A percentile compares a stretch with the other conserved stretches of the same genome.
Conservation (phyloP, 2,329 filamentous ascomycete genomes). For the Neopestalotiopsis rosae region DNA sequence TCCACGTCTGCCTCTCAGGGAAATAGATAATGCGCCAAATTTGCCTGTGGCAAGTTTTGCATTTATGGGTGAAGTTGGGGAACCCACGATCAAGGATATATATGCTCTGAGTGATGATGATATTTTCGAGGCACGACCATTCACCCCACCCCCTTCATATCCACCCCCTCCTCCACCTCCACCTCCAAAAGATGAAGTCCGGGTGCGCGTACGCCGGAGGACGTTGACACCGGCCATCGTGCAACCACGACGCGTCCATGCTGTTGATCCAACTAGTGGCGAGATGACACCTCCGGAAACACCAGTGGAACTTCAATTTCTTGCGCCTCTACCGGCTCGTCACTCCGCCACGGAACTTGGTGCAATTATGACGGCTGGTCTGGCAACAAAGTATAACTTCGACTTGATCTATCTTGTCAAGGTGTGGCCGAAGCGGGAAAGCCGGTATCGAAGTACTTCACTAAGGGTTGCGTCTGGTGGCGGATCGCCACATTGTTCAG, state of each 20-base stretch:
- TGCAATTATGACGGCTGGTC: conserved; percentile 59
- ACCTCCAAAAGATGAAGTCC: conserved; percentile 1
- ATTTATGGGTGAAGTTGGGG: conserved; percentile 44
- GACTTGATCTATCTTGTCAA: conserved; percentile 65
- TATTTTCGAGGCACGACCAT: conserved; percentile 52
- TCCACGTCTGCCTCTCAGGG: conserved; percentile 27
- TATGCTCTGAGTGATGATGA: conserved; percentile 61
- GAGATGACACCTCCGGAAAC: conserved; percentile 34
- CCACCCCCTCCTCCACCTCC: conserved; percentile 27
- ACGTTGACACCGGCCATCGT: background rate
- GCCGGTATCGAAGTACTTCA: conserved; percentile 22
- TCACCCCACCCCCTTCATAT: conserved; percentile 33
- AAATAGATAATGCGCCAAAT: conserved; percentile 32
- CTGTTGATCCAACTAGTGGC: conserved; percentile 23
- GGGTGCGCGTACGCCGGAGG: background rate
- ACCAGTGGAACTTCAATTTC: conserved; percentile 37
- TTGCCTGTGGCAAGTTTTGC: conserved; percentile 31
- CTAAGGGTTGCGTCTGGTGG: conserved; percentile 20
- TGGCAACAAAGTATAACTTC: conserved; percentile 61
- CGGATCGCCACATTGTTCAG: conserved; percentile 17
- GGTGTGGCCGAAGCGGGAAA: conserved; percentile 52
- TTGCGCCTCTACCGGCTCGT: conserved; percentile 47
- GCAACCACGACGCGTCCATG: conserved; percentile 16
- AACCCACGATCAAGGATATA: conserved; percentile 60
- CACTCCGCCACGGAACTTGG: conserved; percentile 51